phyloP scores from a whole-genome alignment of 1,284 basidiomycete species.

The Erythrobasidium hasegawianum region DNA sequence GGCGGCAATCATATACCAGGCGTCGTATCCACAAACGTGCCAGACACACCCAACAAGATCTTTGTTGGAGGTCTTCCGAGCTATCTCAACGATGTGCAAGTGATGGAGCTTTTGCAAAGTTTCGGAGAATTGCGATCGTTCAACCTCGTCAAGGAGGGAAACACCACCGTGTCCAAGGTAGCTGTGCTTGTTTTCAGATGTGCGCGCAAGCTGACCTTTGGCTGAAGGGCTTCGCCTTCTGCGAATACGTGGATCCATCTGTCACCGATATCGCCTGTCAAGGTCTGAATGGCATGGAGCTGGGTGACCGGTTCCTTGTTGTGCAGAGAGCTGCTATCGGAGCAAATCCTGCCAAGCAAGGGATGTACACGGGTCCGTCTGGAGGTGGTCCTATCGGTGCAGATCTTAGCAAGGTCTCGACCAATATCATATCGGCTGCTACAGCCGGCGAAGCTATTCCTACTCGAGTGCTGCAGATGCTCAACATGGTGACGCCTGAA shows the following conservation, averaged over 20 bases:
- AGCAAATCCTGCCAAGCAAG: conserved; percentile 40
- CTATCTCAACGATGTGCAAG: conserved; percentile 94
- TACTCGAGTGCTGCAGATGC: conserved; percentile 82
- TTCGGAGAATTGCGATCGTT: conserved; percentile 97
- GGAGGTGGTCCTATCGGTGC: conserved; percentile 20
- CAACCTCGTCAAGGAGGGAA: conserved; percentile 93
- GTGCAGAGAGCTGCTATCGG: conserved; percentile 89
- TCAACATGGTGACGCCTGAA: conserved; percentile 97
- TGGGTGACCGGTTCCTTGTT: conserved; percentile 92
- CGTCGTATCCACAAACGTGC: conserved; percentile 91
- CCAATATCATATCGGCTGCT: conserved; percentile 69
- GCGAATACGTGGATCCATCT: conserved; percentile 86
- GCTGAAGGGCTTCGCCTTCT: conserved; percentile 89
- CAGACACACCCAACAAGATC: conserved; percentile 95
- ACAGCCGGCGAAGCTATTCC: conserved; percentile 59
- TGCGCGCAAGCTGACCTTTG: too few species aligned
- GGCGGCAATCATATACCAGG: conserved; percentile 70
- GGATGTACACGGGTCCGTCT: conserved; percentile 8
- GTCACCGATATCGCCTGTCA: conserved; percentile 95
- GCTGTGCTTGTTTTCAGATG: conserved; percentile 37
- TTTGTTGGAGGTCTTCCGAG: conserved; percentile 94
- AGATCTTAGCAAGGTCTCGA: conserved; percentile 54
- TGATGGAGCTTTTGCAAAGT: conserved; percentile 92
- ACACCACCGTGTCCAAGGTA: conserved; percentile 83
- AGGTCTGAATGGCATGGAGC: conserved; percentile 93